Evolutionary conservation across 768 basidiomycete genomes (phyloP), one percentile per base, ranked within the genome.

Genomic region (Russula abietina): DNA sequence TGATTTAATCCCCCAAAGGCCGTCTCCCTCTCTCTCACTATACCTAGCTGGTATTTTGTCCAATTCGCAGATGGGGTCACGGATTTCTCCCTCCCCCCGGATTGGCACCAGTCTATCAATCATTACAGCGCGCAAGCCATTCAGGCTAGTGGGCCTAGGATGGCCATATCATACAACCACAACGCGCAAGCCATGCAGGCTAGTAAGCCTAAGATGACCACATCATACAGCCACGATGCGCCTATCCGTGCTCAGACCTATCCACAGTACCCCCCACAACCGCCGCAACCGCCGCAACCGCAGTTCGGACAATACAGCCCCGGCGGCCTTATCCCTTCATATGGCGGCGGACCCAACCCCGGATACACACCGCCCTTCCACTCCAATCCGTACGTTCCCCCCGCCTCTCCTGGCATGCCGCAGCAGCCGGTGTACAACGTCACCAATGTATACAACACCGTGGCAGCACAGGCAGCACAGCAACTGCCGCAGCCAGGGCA

Each of bases 11-110:
- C 12, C 43, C 0, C 22, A 16, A 48, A 64, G 62, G 55, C 46
- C 3, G 62, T 52, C 9, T 39, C 58, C 7, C 62, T 64, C 19
- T 64, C 62, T n/a, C 62, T 64, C 9, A 11, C 55, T n/a, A 17
- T 41, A 3, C 2, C 28, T 0, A 22, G 2, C 39, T 60, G 62
- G 62, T 64, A 41, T 55, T 64, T 64, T 48, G 10, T 64, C 62
- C 39, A 64, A 28, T 60, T 64, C 32, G 32, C 24, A 5, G 62
- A 60, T 32, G 58, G 62, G 3, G 32, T 19, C 14, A 55, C 58
- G 9, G 4, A 43, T 0, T 64, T 33, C n/a, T 14, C 4, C 4
- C 39, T 64, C 6, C 62, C 62, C 5, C 33, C 30, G 28, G 39
- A 16, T 14, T 64, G 62, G 62, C 62, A 55, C 48, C 9, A 14